These are phyloP conservation scores for Epichloe aotearoae DNA, from an alignment of 2,329 filamentous ascomycete genomes.

Conservation along the genomic window DNA sequence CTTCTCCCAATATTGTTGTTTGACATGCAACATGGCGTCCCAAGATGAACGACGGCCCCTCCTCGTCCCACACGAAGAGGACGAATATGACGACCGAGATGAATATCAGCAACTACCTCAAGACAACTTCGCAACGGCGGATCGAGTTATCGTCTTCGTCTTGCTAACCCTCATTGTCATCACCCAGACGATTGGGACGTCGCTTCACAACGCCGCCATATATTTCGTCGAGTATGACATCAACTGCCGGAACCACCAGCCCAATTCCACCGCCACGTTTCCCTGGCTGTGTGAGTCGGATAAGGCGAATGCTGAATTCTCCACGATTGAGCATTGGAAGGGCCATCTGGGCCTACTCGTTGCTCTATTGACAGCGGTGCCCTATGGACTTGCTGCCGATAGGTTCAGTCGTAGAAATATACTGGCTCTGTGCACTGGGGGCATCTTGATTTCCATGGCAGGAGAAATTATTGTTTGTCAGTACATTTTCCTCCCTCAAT, in stretches of 20 bases:
- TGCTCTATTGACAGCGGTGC: conserved; percentile 1
- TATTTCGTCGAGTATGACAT: conserved; percentile 1
- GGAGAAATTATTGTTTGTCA: conserved; percentile 3
- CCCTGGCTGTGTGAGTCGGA: neutral
- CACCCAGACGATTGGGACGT: neutral
- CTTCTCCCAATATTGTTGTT: neutral
- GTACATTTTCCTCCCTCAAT: neutral
- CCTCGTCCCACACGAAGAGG: neutral
- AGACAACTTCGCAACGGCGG: neutral
- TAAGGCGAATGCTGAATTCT: neutral
- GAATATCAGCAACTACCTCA: conserved; percentile 1
- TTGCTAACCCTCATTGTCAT: conserved; percentile 1
- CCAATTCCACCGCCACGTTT: neutral
- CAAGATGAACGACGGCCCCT: conserved; percentile 2
- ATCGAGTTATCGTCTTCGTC: neutral
- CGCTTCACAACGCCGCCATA: neutral
- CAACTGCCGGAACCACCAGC: neutral
- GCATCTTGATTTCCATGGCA: conserved; percentile 1
- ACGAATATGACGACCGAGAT: neutral
- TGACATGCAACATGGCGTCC: neutral
- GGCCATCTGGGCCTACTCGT: neutral
- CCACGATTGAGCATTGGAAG: neutral
- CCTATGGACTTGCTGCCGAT: conserved; percentile 5
- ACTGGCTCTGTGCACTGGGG: conserved; percentile 1
- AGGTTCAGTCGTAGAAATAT: conserved; percentile 4